Base-by-base conservation (phyloP, 2,329 filamentous ascomycete genomes). In the Curvularia spicifera region DNA sequence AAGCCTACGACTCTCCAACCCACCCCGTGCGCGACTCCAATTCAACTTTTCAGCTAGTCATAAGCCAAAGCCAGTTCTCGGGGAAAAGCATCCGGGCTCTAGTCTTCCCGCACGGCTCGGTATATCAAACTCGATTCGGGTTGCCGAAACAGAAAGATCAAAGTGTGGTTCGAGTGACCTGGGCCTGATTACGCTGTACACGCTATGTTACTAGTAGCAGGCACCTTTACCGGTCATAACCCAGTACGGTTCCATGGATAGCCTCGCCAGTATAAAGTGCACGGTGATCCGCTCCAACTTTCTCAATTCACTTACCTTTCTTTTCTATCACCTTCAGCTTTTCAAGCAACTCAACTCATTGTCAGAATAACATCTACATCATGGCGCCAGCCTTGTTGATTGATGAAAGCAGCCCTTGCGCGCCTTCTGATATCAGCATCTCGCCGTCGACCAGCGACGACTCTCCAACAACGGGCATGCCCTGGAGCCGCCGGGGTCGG, bases 241-340 rank as follows among this genome's bases (percentile, higher is more conserved):
- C 26, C 53, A 51, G 40, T 26, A 33, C 33, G 45, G 39, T 45
- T 40, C 55, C 40, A 49, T 57, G 53, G 56, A 51, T 59, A 61
- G 56, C 31, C 46, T 50, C 9, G 52, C 45, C 35, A 35, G 39
- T 64, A 64, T 64, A 64, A 64, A 64, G 53, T 28, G 43, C 46
- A 31, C 39, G 20, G 37, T 24, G 31, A 44, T 52, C 29, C 45
- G 22, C 44, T 40, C 50, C 40, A 22, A n/a, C 18, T 18, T 54
- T 7, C 28, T 40, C 35, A 26, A 15, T 44, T 33, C 9, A 20
- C 33, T 33, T 22, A 20, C 33, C 26, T 28, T 20, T 8, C 5
- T 18, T 44, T 31, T 31, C 28, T 31, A 9, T 31, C 24, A n/a
- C 15, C 18, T 22, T 8, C 31, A 7, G 33, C 40, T 28, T 39